Base-by-base conservation (phyloP, 2,329 filamentous ascomycete genomes). In the Cordyceps cicadae region DNA sequence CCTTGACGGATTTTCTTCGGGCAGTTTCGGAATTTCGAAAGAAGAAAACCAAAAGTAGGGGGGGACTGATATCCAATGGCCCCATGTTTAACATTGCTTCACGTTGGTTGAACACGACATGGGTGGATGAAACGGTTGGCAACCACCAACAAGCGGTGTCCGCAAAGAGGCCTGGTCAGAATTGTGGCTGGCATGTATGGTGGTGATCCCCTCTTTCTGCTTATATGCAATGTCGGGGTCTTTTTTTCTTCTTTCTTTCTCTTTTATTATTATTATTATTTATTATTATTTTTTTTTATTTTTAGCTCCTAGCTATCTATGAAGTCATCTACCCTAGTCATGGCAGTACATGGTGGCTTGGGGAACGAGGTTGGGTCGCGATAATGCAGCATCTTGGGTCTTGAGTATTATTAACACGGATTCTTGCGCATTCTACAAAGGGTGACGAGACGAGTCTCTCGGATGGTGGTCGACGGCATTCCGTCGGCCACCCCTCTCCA, bases 71-170 rank as follows among this genome's bases (percentile, higher is more conserved):
- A 43, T n/a, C 39, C 17, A 7, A 43, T 15, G 17, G 12, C 5
- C 32, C n/a, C 21, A 49, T 32, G 17, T 17, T 51, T 15, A 34
- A 51, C 15, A 51, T 51, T 29, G 46, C 46, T 59, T 26, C 56
- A 51, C 56, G 43, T 26, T n/a, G 37, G 43, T 26, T n/a, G 37
- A 41, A 46, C 45, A 45, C 12, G 39, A n/a, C 45, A 56, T 49
- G 21, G 54, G 15, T 17, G 21, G 7, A 21, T 51, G 56, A 41
- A 45, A 34, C 24, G 17, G 39, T 37, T 24, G 26, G 8, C 24
- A 59, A 45, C 37, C 56, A 52, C 37, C 48, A 59, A 59, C 56
- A 59, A 52, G 56, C 56, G 56, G 48, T 59, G 56, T 59, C 55
- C 32, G 17, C 39, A 34, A 43, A 43, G 29, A 29, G 29, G 29